Evolutionary conservation across 1,139 yeast genomes (phyloP).

Genomic region (Yamadazyma taylorii): DNA sequence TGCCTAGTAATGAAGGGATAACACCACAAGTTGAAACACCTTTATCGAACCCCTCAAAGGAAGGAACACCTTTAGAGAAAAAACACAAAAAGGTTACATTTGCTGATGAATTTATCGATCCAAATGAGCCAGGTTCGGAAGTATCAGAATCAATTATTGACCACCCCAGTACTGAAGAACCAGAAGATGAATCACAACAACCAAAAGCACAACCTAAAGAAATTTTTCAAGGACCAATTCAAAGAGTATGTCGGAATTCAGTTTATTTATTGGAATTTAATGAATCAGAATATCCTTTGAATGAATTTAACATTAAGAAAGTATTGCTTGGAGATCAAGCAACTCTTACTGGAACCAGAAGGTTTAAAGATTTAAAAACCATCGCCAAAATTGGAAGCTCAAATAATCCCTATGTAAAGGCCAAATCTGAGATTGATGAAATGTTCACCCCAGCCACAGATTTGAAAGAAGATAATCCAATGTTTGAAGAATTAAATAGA

Average conservation of each 20-base stretch:
- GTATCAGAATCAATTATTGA: conserved; percentile 12
- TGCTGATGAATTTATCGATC: conserved; percentile 25
- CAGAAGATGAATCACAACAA: conserved; percentile 7
- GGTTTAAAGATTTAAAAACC: conserved; percentile 56
- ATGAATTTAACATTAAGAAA: conserved; percentile 30
- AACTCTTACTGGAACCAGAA: conserved; percentile 48
- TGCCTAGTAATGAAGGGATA: conserved; percentile 11
- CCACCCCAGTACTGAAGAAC: conserved; percentile 5
- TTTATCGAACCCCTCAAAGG: background rate
- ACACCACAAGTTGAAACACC: conserved; percentile 7
- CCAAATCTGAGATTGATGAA: conserved; percentile 38
- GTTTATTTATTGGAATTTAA: conserved; percentile 51
- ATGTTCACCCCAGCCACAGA: conserved; percentile 35
- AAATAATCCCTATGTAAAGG: conserved; percentile 42
- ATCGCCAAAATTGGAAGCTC: conserved; percentile 48
- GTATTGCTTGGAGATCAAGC: conserved; percentile 64
- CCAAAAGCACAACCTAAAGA: conserved; percentile 16
- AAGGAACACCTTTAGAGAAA: conserved; percentile 8
- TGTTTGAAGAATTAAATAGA: conserved; percentile 52
- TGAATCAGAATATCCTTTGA: conserved; percentile 18
- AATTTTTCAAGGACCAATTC: conserved; percentile 64
- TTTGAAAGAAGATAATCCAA: conserved; percentile 37
- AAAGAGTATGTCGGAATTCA: conserved; percentile 52
- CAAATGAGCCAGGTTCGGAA: too few relatives aligned
- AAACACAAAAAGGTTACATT: conserved; percentile 26